Percentiles rank a stretch among this genome's conserved stretches.
These are phyloP conservation scores for Pseudocercospora fijiensis DNA, from an alignment of 2,329 filamentous ascomycete species.

Conservation along the genomic window DNA sequence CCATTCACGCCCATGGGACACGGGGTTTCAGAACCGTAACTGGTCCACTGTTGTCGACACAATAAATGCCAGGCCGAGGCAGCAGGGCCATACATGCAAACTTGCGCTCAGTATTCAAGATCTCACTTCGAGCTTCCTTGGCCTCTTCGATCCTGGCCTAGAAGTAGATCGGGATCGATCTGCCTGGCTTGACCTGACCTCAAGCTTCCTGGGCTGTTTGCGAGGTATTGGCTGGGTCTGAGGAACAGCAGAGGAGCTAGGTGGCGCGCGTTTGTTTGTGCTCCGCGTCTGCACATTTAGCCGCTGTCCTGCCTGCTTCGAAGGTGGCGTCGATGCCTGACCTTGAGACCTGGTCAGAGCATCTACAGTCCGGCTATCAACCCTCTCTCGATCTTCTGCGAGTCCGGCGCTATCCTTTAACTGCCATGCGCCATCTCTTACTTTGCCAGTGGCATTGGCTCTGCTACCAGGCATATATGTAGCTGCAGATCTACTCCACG, in stretches of 20 bases:
- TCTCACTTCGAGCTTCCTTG: conserved; percentile 3
- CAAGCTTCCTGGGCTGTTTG: conserved; percentile 25
- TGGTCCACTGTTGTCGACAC: not conserved
- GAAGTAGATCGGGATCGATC: not conserved
- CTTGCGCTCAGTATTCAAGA: not conserved
- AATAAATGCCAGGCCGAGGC: not conserved
- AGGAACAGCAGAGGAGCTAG: not conserved
- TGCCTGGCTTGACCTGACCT: conserved; percentile 13
- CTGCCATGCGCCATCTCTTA: conserved; percentile 15
- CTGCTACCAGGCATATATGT: conserved; percentile 18
- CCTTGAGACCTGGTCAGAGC: conserved; percentile 15
- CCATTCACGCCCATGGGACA: not conserved
- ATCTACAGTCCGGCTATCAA: conserved; percentile 12
- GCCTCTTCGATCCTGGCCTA: not conserved
- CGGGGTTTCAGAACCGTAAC: not conserved
- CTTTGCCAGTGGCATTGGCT: conserved; percentile 6
- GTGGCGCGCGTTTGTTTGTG: not conserved
- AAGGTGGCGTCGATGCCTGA: not conserved
- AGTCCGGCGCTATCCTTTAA: conserved; percentile 8
- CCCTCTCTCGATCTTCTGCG: conserved; percentile 11
- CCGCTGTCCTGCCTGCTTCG: not conserved
- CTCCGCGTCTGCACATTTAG: not conserved
- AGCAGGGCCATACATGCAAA: not conserved
- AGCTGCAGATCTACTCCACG: conserved; percentile 15
- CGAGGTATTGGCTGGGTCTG: conserved; percentile 10